Evolutionary conservation across 345 rosid species (phyloP).

Genomic region (Mercurialis annua): DNA sequence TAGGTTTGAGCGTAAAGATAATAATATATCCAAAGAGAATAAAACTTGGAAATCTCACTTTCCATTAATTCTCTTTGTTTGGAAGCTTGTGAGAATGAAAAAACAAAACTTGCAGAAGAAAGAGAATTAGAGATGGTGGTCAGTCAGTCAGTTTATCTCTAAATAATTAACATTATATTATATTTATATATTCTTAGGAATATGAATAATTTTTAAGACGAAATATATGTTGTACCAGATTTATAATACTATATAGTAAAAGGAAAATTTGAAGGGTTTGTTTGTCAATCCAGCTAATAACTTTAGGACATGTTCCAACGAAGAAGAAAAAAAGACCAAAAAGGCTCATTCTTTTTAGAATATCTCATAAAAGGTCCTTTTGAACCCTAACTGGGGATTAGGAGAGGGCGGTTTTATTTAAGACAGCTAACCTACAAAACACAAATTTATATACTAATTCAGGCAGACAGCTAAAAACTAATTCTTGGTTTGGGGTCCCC

Average conservation of each 20-base stretch:
- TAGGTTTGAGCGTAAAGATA: conserved; percentile 23
- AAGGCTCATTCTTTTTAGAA: conserved; percentile 43
- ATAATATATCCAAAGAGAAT: conserved; percentile 34
- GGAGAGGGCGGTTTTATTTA: background rate
- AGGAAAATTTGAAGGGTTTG: conserved; percentile 12
- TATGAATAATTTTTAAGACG: conserved; percentile 40
- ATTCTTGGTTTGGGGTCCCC: conserved; percentile 15
- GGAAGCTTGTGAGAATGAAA: conserved; percentile 60
- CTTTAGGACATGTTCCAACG: conserved; percentile 56
- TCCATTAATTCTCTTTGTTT: conserved; percentile 86
- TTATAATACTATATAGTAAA: conserved; percentile 1
- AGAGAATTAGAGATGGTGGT: conserved; percentile 38
- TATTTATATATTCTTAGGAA: conserved; percentile 22
- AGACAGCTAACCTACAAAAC: conserved; percentile 14
- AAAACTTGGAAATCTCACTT: conserved; percentile 62
- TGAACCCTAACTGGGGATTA: conserved; percentile 36
- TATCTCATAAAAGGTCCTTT: conserved; percentile 70
- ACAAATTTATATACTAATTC: background rate
- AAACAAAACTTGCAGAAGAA: conserved; percentile 46
- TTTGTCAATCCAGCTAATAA: conserved; percentile 38
- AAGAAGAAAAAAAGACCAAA: conserved; percentile 40
- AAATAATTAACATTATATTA: conserved; percentile 17
- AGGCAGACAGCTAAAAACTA: conserved; percentile 25
- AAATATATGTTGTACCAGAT: conserved; percentile 37
- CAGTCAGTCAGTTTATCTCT: conserved; percentile 41